Conservation (phyloP, 1,284 basidiomycete genomes). For the Ganoderma lucidum region DNA sequence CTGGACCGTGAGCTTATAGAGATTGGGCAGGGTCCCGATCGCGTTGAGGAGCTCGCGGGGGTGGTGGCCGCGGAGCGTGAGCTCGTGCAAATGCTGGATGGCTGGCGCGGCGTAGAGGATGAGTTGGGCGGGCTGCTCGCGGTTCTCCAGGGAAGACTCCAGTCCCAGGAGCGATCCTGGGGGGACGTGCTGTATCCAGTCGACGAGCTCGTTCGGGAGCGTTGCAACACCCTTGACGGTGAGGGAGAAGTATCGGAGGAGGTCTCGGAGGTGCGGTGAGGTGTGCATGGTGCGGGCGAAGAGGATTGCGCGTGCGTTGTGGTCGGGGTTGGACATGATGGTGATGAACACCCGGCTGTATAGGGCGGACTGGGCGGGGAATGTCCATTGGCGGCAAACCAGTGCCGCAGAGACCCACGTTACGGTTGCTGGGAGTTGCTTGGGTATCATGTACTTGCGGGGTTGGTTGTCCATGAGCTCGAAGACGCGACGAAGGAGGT, state of each 20-base stretch:
- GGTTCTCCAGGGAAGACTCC: neutral
- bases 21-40: neutral
- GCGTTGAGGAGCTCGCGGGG: neutral
- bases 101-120: neutral
- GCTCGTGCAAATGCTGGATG: neutral
- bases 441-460: constrained; percentile 3
- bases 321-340: constrained; percentile 2
- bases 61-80: neutral
- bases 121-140: constrained; percentile 3
- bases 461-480: neutral
- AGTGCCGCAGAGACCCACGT: neutral
- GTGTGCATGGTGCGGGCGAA: constrained; percentile 5
- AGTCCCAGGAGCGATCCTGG: neutral
- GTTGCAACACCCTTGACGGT: neutral
- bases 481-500: constrained; percentile 1
- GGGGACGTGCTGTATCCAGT: neutral
- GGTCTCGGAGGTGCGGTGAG: neutral
- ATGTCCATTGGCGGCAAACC: neutral
- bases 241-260: neutral
- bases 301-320: neutral
- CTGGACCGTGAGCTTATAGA: neutral
- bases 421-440: neutral
- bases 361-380: neutral
- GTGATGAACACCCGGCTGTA: neutral
- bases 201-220: neutral